phyloP scores from a whole-genome alignment of 345 rosid species.

The Rhizophora mangle region DNA sequence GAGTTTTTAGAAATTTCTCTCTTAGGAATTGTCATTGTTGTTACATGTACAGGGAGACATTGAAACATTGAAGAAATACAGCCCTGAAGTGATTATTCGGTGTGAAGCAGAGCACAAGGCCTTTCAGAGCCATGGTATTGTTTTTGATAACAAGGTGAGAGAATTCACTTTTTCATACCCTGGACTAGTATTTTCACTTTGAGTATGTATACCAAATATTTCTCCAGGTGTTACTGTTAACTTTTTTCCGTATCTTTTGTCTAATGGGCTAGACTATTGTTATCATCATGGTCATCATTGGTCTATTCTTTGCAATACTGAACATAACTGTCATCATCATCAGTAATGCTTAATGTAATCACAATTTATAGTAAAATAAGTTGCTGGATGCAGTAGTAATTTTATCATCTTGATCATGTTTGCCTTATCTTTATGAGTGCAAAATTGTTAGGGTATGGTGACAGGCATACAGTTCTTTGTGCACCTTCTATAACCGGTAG shows the following conservation, averaged over 20 bases:
- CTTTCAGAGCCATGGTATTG: constrained; percentile 56
- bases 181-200: background rate
- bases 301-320: too few relatives aligned
- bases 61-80: constrained; percentile 68
- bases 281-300: too few relatives aligned
- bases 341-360: too few relatives aligned
- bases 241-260: too few relatives aligned
- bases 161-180: background rate
- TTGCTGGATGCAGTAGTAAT: background rate
- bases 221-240: too few relatives aligned
- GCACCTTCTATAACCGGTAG: too few relatives aligned
- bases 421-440: too few relatives aligned
- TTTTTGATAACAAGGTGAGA: constrained; percentile 80
- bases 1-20: too few relatives aligned
- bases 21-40: background rate
- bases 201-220: too few relatives aligned
- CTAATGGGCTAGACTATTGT: too few relatives aligned
- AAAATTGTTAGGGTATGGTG: background rate
- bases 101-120: constrained; percentile 76
- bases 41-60: constrained; percentile 52
- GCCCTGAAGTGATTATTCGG: constrained; percentile 69
- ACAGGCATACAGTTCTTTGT: background rate
- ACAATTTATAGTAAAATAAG: background rate
- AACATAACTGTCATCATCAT: too few relatives aligned
- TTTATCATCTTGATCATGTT: background rate